These are phyloP conservation scores for Aurifilum marmelostoma DNA, from an alignment of 2,329 filamentous ascomycete species.

Conservation along the genomic window DNA sequence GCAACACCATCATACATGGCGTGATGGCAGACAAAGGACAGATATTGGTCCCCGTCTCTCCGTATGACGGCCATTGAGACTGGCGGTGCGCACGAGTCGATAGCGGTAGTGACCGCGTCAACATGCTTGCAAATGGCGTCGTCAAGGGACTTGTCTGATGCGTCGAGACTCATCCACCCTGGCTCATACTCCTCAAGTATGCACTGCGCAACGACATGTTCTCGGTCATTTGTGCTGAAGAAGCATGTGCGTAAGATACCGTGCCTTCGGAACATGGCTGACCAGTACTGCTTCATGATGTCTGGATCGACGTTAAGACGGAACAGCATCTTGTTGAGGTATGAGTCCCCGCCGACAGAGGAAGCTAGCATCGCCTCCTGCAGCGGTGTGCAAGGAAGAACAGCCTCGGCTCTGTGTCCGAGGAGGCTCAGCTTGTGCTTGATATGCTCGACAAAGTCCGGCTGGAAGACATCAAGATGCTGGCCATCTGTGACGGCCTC, in stretches of 20 bases:
- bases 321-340: slow-evolving; percentile 74
- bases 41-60: slow-evolving; percentile 38
- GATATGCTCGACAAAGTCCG: slow-evolving; percentile 35
- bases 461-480: slow-evolving; percentile 35
- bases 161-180: slow-evolving; percentile 45
- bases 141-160: slow-evolving; percentile 37
- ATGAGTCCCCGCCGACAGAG: slow-evolving; percentile 52
- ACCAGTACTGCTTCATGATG: slow-evolving; percentile 64
- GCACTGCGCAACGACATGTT: slow-evolving; percentile 72
- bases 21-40: slow-evolving; percentile 69
- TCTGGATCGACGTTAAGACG: slow-evolving; percentile 55
- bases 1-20: slow-evolving; percentile 86
- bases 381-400: slow-evolving; percentile 82
- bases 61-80: slow-evolving; percentile 49
- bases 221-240: slow-evolving; percentile 61
- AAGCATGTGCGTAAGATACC: slow-evolving; percentile 81
- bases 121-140: slow-evolving; percentile 46
- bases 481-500: not conserved
- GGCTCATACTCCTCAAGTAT: slow-evolving; percentile 56
- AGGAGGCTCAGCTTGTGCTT: slow-evolving; percentile 38
- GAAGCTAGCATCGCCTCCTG: slow-evolving; percentile 86
- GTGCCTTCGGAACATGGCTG: slow-evolving; percentile 65
- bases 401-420: slow-evolving; percentile 48
- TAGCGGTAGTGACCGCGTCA: slow-evolving; percentile 40
- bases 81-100: slow-evolving; percentile 51